phyloP scores from a whole-genome alignment of 2,329 filamentous ascomycete genomes.

The Colletotrichum liriopes region DNA sequence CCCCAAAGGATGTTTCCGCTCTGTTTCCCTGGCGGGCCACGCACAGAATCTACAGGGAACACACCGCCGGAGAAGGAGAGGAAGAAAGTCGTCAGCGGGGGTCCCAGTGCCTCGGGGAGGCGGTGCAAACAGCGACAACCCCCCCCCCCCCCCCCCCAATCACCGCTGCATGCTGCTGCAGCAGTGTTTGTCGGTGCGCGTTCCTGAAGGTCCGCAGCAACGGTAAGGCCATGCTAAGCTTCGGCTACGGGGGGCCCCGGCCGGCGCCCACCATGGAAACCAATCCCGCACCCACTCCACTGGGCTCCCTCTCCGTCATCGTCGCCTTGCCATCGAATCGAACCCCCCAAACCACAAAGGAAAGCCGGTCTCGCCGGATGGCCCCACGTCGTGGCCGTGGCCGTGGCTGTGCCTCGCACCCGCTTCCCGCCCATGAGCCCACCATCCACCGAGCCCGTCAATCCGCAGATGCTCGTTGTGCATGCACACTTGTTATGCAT shows the following conservation, averaged over 20 bases:
- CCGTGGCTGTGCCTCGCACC: constrained; percentile 17
- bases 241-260: constrained; percentile 3
- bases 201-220: background rate
- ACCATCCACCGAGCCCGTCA: background rate
- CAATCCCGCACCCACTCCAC: background rate
- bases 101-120: background rate
- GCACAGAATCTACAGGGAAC: background rate
- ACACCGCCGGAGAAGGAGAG: constrained; percentile 6
- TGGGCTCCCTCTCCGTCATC: constrained; percentile 12
- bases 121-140: constrained; percentile 2
- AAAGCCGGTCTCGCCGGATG: constrained; percentile 13
- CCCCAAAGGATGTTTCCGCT: background rate
- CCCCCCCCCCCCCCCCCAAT: background rate
- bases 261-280: background rate
- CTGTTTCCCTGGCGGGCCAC: constrained; percentile 1
- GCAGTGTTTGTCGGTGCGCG: background rate
- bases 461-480: background rate
- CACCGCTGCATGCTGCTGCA: background rate
- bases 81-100: constrained; percentile 8
- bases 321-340: background rate
- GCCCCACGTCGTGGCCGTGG: constrained; percentile 12
- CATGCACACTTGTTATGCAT: constrained; percentile 21
- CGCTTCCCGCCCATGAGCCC: background rate
- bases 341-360: background rate
- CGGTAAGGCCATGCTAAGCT: background rate